These are phyloP conservation scores for Clarireedia hainanense DNA, from an alignment of 2,329 filamentous ascomycete genomes.

Conservation along the genomic window DNA sequence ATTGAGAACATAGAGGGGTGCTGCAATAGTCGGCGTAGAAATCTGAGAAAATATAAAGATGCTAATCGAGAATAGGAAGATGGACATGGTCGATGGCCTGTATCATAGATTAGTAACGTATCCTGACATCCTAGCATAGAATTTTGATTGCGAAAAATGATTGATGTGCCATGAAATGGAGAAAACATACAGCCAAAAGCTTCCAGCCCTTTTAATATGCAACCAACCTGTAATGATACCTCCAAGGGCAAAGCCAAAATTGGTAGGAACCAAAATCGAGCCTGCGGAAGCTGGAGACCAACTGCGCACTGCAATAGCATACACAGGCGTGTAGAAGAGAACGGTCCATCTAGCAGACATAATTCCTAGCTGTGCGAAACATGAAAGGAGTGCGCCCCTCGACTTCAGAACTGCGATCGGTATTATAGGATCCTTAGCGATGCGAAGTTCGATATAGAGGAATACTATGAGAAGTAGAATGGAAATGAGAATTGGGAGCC, in stretches of 20 bases:
- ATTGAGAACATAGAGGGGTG: constrained; percentile 46
- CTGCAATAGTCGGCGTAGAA: constrained; percentile 43
- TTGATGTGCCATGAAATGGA: not conserved
- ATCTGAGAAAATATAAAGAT: constrained; percentile 49
- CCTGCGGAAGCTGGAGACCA: constrained; percentile 65
- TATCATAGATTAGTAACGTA: not conserved
- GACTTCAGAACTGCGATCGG: constrained; percentile 63
- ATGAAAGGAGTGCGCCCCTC: constrained; percentile 63
- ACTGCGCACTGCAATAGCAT: constrained; percentile 66
- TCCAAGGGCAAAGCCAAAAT: constrained; percentile 68
- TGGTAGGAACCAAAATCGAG: constrained; percentile 72
- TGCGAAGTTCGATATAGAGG: constrained; percentile 52
- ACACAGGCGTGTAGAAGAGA: constrained; percentile 74
- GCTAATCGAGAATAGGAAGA: constrained; percentile 53
- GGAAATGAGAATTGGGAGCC: constrained; percentile 53
- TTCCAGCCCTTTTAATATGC: constrained; percentile 65
- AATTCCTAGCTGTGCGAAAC: constrained; percentile 64
- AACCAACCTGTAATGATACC: constrained; percentile 66
- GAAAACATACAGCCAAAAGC: constrained; percentile 53
- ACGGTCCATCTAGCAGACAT: constrained; percentile 78
- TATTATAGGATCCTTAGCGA: constrained; percentile 64
- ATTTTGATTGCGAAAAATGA: not conserved
- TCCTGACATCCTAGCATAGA: not conserved
- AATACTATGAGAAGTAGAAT: constrained; percentile 44
- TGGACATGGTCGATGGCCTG: constrained; percentile 49